Percentiles rank a stretch among this genome's conserved stretches.
Evolutionary conservation across 2,329 filamentous ascomycete genomes (phyloP).

Genomic region (Biscogniauxia mediterranea): DNA sequence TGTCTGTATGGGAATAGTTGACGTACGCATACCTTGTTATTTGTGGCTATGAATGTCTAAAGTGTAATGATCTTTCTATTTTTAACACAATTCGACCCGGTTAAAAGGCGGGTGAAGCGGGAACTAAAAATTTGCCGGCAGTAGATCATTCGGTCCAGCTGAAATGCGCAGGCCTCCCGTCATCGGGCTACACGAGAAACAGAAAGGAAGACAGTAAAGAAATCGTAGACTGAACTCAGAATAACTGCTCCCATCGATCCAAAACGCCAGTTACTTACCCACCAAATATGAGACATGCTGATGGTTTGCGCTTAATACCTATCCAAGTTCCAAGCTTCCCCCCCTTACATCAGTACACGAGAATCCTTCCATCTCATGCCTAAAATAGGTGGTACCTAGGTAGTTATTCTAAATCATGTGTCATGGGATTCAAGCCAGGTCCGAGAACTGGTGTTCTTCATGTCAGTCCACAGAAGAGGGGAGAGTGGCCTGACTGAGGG

Average conservation of each 20-base stretch:
- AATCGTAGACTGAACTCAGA: neutral
- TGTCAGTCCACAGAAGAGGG: slow-evolving; percentile 12
- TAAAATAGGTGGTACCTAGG: neutral
- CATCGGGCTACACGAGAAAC: neutral
- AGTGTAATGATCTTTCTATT: neutral
- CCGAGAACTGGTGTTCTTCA: slow-evolving; percentile 23
- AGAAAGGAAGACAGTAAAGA: neutral
- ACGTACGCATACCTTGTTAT: neutral
- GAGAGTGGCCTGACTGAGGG: neutral
- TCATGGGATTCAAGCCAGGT: slow-evolving; percentile 15
- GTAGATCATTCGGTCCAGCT: neutral
- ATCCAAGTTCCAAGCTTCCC: neutral
- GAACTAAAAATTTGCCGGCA: neutral
- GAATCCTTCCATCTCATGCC: neutral
- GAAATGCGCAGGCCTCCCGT: neutral
- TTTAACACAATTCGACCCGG: neutral
- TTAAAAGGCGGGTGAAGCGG: neutral
- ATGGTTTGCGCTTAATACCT: neutral
- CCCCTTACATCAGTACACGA: neutral
- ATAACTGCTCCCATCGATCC: neutral
- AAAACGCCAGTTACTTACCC: neutral
- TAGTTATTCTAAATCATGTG: neutral
- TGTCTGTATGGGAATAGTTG: neutral
- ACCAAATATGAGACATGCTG: neutral
- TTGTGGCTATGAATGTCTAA: neutral